These are phyloP conservation scores for Fusarium acutatum DNA, from an alignment of 2,329 filamentous ascomycete species.

Conservation along the genomic window DNA sequence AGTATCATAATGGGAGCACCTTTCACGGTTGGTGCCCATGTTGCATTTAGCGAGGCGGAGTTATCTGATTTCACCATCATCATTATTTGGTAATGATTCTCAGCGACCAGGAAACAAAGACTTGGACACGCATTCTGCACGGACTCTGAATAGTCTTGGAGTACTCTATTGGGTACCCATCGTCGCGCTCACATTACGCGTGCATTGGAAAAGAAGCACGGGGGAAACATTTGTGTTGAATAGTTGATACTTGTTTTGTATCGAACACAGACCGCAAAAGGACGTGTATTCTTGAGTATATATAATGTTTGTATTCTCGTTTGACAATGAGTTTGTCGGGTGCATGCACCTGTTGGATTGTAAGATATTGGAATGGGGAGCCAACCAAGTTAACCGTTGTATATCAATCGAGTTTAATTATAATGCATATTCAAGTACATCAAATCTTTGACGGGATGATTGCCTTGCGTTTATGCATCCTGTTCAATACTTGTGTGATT, in stretches of 20 bases:
- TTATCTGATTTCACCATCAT: slow-evolving; percentile 44
- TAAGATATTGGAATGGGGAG: slow-evolving; percentile 4
- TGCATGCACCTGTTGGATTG: slow-evolving; percentile 18
- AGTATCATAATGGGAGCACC: slow-evolving; percentile 22
- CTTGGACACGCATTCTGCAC: slow-evolving; percentile 4
- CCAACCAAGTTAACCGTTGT: slow-evolving; percentile 4
- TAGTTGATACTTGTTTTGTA: slow-evolving; percentile 13
- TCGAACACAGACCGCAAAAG: slow-evolving; percentile 17
- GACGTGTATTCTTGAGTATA: slow-evolving; percentile 30
- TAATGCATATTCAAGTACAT: neutral
- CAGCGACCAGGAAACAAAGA: slow-evolving; percentile 13
- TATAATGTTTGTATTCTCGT: slow-evolving; percentile 42
- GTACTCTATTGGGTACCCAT: slow-evolving; percentile 17
- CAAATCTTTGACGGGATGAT: neutral
- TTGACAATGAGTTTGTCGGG: slow-evolving; percentile 21
- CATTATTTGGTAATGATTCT: slow-evolving; percentile 27
- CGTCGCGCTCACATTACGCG: slow-evolving; percentile 14
- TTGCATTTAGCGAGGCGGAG: slow-evolving; percentile 52
- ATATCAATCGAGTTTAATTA: slow-evolving; percentile 9
- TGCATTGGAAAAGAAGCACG: slow-evolving; percentile 30
- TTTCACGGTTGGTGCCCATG: slow-evolving; percentile 20
- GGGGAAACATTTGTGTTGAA: slow-evolving; percentile 10
- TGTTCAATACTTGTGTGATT: neutral
- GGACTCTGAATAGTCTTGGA: slow-evolving; percentile 20
- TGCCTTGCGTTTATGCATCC: neutral